Evolutionary conservation across 805 yeast species (phyloP), one percentile per base, ranked within the genome.

Genomic region (Lipomyces japonicus): DNA sequence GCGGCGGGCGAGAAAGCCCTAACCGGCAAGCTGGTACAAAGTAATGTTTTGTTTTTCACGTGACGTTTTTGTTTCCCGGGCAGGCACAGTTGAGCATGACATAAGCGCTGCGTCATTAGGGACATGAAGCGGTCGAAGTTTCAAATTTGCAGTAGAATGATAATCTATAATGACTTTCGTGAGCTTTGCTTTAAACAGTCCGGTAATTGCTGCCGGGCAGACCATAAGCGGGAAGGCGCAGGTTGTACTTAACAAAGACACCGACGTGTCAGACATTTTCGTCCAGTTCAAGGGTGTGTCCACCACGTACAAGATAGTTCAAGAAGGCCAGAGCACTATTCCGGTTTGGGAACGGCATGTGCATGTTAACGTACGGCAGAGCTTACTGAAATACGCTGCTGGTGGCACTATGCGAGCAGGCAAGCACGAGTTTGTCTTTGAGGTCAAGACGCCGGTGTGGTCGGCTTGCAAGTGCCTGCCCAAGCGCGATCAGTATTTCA

Each of bases 201-300:
- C 42, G n/a, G 32, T 16, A 10, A 50, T 42, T n/a, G 35, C 22
- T 16, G 46, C 50, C n/a, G 53, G 53, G 16, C 16, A 46, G 16
- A 30, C 39, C 10, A 31, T 50, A 21, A 22, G 31, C 4, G 53
- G 53, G 7, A 19, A 34, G 2, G 50, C 34, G 14, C 30, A 25
- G 10, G 24, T 50, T 28, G 16, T 24, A 12, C 26, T 50, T 9
- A 47, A 45, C 37, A 18, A 34, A n/a, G 44, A 46, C 2, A 50
- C 39, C 21, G 42, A 38, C 24, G 16, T 30, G 9, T 30, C 44
- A 2, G 50, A 50, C 28, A 31, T 50, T 9, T 50, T 26, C 30
- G 46, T 50, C 14, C 53, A 45, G 23, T 39, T 50, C 14, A 50
- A 40, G 30, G 53, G 53, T 9, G 34, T 36, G 2, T 50, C 53